Evolutionary conservation across 2,329 filamentous ascomycete genomes (phyloP), one percentile per base, ranked within the genome.

Genomic region (Monilinia laxa): DNA sequence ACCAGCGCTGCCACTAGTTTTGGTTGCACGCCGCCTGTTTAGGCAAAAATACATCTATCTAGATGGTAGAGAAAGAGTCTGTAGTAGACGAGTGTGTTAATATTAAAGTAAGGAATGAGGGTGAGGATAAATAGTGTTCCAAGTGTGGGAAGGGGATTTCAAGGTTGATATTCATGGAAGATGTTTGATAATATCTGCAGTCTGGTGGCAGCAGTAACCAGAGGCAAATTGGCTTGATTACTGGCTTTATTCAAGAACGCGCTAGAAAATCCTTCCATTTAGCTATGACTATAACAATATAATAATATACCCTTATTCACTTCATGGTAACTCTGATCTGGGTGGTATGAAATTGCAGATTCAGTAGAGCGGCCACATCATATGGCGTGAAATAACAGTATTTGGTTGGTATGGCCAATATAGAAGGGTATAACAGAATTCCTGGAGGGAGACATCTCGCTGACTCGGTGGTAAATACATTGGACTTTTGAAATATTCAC

Each of bases 1-100:
- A 3, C 20, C 10, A 62, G 64, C 45, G 38, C 28, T 23, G 64
- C 64, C 4, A 62, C 56, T 28, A 66, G 64, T 47, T 66, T 66
- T 28, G 64, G 64, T 20, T 66, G 64, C 28, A 18, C 47, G 4
- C 2, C 42, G 1, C 64, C 64, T 38, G 57, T 60, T 51, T 60
- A 60, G 57, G 4, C 11, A 20, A 2, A 28, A 9, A 5, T 12
- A 38, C 51, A 11, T 49, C 4, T 49, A 38, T 45, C 25, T 47
- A n/a, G 45, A n/a, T n/a, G 5, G 25, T 31, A 18, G 20, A 55
- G 10, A 23, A 2, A 28, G n/a, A 23, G 7, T 12, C 18, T 14
- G 10, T 20, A 35, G 10, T 25, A 14, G 40, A 31, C 5, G n/a
- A 18, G 42, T 47, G 11, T 16, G 25, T 14, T 49, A 49, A 28